phyloP scores from a whole-genome alignment of 2,329 filamentous ascomycete species.

The Thielaviopsis populi region DNA sequence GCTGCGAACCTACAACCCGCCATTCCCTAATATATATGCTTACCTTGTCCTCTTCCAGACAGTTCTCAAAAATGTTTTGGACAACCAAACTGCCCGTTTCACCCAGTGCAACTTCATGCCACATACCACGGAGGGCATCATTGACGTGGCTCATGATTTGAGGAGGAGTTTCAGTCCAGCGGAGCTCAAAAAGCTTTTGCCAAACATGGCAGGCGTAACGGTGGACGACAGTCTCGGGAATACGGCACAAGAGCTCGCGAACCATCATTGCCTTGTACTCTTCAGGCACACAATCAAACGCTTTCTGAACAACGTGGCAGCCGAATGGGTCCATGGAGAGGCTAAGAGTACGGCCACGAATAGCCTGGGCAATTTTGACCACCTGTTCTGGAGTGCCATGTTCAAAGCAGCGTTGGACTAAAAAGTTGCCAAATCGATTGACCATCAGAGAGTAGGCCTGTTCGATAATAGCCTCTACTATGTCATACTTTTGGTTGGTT shows the following conservation, averaged over 20 bases:
- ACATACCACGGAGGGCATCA: conserved; percentile 87
- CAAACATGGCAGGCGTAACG: conserved; percentile 98
- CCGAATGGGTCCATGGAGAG: conserved; percentile 98
- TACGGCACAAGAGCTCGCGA: conserved; percentile 85
- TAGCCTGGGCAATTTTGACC: conserved; percentile 83
- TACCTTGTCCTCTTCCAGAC: conserved; percentile 95
- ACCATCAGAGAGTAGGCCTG: conserved; percentile 95
- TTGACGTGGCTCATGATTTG: conserved; percentile 99
- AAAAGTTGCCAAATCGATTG: conserved; percentile 96
- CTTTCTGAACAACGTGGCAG: conserved; percentile 96
- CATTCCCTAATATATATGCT: conserved; percentile 18
- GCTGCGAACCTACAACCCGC: not conserved
- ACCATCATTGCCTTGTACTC: conserved; percentile 98
- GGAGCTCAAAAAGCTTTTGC: conserved; percentile 97
- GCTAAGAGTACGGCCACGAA: conserved; percentile 82
- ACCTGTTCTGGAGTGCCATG: conserved; percentile 92
- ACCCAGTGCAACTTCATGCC: conserved; percentile 93
- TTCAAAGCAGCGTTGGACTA: conserved; percentile 97
- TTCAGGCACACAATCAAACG: conserved; percentile 93
- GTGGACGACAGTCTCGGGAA: conserved; percentile 95
- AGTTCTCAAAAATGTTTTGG: conserved; percentile 99
- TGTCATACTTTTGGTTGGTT: conserved; percentile 88
- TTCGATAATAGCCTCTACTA: conserved; percentile 87
- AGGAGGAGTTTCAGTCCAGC: conserved; percentile 86
- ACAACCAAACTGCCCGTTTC: conserved; percentile 97